Conservation (phyloP, 768 basidiomycete genomes). For the Hericium rajendrae region DNA sequence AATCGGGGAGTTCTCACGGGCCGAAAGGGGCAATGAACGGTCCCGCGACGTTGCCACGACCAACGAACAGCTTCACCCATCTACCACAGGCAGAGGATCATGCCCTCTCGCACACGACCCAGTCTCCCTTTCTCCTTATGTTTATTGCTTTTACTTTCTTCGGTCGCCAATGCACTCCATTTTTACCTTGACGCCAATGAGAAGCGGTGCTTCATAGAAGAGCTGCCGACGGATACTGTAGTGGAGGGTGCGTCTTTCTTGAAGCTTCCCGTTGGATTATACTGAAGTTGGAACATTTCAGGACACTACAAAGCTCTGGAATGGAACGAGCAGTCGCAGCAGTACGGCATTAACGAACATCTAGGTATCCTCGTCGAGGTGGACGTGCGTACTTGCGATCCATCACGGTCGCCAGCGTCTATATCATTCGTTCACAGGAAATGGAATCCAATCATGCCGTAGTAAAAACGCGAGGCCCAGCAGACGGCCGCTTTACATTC, state of each 20-base stretch:
- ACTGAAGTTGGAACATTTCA: constrained; percentile 20
- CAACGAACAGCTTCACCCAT: background rate
- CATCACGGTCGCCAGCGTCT: background rate
- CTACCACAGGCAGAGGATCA: background rate
- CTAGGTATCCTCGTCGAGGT: constrained; percentile 90
- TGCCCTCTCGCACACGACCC: constrained; percentile 3
- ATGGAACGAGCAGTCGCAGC: constrained; percentile 68
- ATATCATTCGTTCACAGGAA: constrained; percentile 46
- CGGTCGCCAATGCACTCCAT: constrained; percentile 68
- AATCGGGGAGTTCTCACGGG: background rate
- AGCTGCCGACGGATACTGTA: constrained; percentile 89
- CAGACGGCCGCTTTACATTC: constrained; percentile 91
- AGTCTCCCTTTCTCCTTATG: constrained; percentile 23
- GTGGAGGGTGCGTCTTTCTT: constrained; percentile 64
- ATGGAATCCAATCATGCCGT: constrained; percentile 71
- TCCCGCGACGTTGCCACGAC: background rate
- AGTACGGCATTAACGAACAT: constrained; percentile 60
- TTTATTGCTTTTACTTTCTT: constrained; percentile 31
- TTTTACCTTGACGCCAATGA: constrained; percentile 96
- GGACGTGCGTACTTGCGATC: constrained; percentile 45
- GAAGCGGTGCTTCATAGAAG: constrained; percentile 92
- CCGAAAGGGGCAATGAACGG: background rate
- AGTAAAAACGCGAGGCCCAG: constrained; percentile 83
- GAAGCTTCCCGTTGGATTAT: background rate
- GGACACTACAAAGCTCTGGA: constrained; percentile 91